Evolutionary conservation across 1,139 yeast species (phyloP), one percentile per base, ranked within the genome.

Genomic region (Protomyces lactucae-debilis): DNA sequence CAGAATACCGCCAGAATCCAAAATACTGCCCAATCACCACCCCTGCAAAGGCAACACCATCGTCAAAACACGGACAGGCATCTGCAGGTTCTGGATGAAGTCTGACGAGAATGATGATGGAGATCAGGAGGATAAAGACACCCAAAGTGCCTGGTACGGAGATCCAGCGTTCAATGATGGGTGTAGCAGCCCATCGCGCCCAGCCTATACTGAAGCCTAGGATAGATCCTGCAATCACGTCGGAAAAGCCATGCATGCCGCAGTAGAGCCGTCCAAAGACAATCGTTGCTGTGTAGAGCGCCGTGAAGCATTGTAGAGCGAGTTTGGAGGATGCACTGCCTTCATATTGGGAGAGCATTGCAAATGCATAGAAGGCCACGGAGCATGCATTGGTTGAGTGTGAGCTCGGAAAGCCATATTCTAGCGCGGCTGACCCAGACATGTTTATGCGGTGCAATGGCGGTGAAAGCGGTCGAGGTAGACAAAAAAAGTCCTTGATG

Each of bases 31-130:
- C 98, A 59, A 87, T 79, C 23, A 91, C 80, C 36, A 93, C 99
- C 1, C 97, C 97, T 65, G 91, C 78, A 71, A 93, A 93, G 2
- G 98, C 96, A 23, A 93, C 97, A 8, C 95, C 85, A 72, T 93
- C 99, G 72, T 90, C 98, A 74, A 87, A 92, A 73, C 99, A 93
- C 0, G 99, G 99, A 73, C 99, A 93, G 71, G 87, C 88, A 71
- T 93, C 99, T 12, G 88, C 86, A 0, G 99, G 98, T 68, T 84
- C 85, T 0, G 92, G 88, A 75, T 91, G 96, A 57, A 82, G 77
- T 71, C 87, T 85, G 52, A 88, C 76, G 1, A 76, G 69, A 16
- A 84, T 71, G 60, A 85, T 82, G 39, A 82, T 73, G 0, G 75
- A 68, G 1, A 83, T 71, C 5, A 82, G 71, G 0, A 77, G 55